Base-by-base conservation (phyloP, 1,139 yeast genomes). In the Pichia sp. region DNA sequence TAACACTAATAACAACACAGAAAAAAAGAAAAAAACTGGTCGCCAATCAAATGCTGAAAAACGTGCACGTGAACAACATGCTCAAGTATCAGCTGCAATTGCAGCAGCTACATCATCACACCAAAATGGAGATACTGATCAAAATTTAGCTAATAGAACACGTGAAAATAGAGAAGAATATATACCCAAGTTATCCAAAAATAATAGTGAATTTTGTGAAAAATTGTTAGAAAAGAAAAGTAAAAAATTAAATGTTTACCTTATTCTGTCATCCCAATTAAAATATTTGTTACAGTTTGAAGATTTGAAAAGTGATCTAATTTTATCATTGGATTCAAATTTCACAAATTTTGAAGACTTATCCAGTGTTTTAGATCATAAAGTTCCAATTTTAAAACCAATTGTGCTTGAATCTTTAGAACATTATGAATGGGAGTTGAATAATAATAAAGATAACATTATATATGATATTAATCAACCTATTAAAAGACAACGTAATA, bases 301-400 rank as follows among this genome's bases (percentile, higher is more conserved):
- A 50, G 67, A 63, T 45, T 52, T 62, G 49, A 54, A 55, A 43
- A 58, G 67, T 47, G 68, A 65, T 52, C 53, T 79, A 51, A 75
- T 84, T 22, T 69, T 84, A 41, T 78, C 87, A n/a, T 78, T 84
- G 60, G 90, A 84, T 64, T 70, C 76, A 1, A 63, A 71, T 30
- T 49, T 28, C 18, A 47, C 45, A 9, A 51, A 55, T 38, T 53
- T 51, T 46, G 54, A 55, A 29, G 53, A 52, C 8, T 16, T 54
- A 19, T 45, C 56, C 3, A 44, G 30, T 29, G 46, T 51, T 18
- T 57, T 84, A 43, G 79, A 80, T 56, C 72, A 72, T 25, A 39
- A 52, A 36, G 64, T 72, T 2, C 79, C 79, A 5, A 60, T 75
- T 31, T 59, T 76, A 7, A 76, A 74, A 57, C 65, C 76, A 11